Base-by-base conservation (phyloP, 192 early-diverging fungal genomes). In the Phycomyces blakesleeanus region DNA sequence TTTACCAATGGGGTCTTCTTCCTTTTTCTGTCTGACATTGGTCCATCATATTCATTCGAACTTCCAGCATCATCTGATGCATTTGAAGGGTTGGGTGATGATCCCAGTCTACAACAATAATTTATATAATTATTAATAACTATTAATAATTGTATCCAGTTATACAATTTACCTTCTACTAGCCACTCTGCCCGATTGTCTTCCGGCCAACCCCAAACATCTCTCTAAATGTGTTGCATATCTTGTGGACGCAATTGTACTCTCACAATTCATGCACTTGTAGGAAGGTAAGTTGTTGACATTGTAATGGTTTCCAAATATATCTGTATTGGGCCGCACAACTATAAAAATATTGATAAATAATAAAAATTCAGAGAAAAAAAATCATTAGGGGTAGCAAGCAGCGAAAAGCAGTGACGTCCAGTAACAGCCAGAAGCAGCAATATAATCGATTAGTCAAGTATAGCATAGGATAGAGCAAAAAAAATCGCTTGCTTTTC, bases 181-280 rank as follows among this genome's bases (percentile, higher is more conserved):
- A 5, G 85, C 83, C 22, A 81, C 78, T 44, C 84, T 73, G 63
- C 78, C 84, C 24, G 80, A 81, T 12, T 71, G 64, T 64, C 89
- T 71, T 10, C 90, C 84, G 11, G 88, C 85, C 34, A 96, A 73
- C 8, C 94, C 94, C 60, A 96, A 77, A 78, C 94, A 96, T 65
- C 94, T 96, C 79, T 94, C 92, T 44, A 96, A 79, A 69, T 96
- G 94, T 27, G 92, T 84, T 5, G 94, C 94, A 71, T 93, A 96
- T 66, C 94, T 82, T 39, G 83, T 79, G n/a, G 90, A 88, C 22
- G 94, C 89, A 69, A 84, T 92, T 37, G 76, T 74, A 27, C 81
- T 78, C 61, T 87, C 78, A 78, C 94, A 96, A 72, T 85, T 88
- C 27, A 86, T 83, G 68, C 94, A 96, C 47, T 93, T 84, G 60